Evolutionary conservation across 345 rosid species (phyloP).

Genomic region (Boechera retrofracta): DNA sequence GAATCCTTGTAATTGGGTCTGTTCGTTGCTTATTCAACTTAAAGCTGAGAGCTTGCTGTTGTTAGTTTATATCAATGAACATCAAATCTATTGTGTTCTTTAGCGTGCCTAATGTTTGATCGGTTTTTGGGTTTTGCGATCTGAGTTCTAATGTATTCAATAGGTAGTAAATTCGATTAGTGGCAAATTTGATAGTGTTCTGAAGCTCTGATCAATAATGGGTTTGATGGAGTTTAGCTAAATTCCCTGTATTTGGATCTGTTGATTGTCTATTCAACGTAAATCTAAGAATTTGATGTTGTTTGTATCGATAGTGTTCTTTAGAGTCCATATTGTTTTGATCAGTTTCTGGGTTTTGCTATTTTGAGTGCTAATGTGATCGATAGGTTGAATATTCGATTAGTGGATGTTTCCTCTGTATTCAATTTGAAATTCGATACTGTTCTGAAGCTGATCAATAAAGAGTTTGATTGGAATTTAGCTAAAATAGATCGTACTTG

Average conservation of each 20-base stretch:
- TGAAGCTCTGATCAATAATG: not conserved
- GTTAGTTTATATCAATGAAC: too few species aligned
- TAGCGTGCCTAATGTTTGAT: conserved; percentile 2
- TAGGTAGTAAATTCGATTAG: not conserved
- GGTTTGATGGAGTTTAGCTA: not conserved
- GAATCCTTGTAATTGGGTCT: conserved; percentile 11
- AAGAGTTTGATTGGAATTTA: too few species aligned
- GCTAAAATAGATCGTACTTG: too few species aligned
- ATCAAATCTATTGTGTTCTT: not conserved
- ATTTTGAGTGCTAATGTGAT: conserved; percentile 7
- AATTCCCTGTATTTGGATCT: not conserved
- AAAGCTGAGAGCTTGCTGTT: conserved; percentile 7
- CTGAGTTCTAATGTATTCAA: not conserved
- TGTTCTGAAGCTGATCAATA: too few species aligned
- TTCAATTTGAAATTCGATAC: too few species aligned
- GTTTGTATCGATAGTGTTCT: not conserved
- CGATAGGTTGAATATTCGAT: conserved; percentile 27
- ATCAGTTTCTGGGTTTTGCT: not conserved
- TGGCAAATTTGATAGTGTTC: not conserved
- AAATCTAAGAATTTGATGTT: not conserved
- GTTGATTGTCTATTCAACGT: not conserved
- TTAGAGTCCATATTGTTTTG: not conserved
- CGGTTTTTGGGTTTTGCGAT: not conserved
- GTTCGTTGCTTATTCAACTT: not conserved
- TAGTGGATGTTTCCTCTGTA: too few species aligned